Evolutionary conservation across 202 grass and related monocot species (phyloP), one percentile per base, ranked within the genome.

Genomic region (Schoenoplectus triqueter): DNA sequence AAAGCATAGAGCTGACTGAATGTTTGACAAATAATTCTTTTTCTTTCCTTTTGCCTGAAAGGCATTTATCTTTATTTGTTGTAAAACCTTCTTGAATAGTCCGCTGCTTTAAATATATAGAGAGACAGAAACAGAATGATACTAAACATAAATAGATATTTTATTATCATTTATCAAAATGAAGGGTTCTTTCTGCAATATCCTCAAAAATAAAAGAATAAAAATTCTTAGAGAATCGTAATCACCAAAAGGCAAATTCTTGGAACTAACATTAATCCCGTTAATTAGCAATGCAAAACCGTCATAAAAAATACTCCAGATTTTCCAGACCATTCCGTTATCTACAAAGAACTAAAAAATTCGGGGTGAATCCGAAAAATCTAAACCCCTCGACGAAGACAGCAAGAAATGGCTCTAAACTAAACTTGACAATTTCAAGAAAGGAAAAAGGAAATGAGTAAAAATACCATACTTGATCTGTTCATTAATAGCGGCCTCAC

Each of bases 401-500:
- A 31, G 10, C 49, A 39, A 78, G 75, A 60, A 49, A 73, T 15
- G 8, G 18, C 11, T 80, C 22, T 44, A 61, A 60, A 44, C 3
- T 61, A 47, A 4, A 3, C 31, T 47, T 2, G 0, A 59, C 18
- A 80, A 80, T 62, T 80, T 80, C 13, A 56, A 18, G 21, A 64
- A 81, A 66, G 39, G 51, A 80, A 6, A 40, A 52, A 57, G 5
- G 11, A 31, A 17, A 31, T 31, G 39, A 61, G 61, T 20, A 47
- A 46, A n/a, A 39, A 15, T 39, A 17, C 6, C 84, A 40, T 44
- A 97, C 95, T 97, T 97, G 89, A 97, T 97, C 91, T 95, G 95
- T 70, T 89, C 86, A 87, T 95, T 97, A 87, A 97, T 83, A 6
- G 95, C 91, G 1, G 87, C 92, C 91, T 97, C 95, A 64, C 89